Percentiles rank a stretch among this genome's conserved stretches.
Conservation (phyloP, 2,329 filamentous ascomycete species). For the Eutypa lata region DNA sequence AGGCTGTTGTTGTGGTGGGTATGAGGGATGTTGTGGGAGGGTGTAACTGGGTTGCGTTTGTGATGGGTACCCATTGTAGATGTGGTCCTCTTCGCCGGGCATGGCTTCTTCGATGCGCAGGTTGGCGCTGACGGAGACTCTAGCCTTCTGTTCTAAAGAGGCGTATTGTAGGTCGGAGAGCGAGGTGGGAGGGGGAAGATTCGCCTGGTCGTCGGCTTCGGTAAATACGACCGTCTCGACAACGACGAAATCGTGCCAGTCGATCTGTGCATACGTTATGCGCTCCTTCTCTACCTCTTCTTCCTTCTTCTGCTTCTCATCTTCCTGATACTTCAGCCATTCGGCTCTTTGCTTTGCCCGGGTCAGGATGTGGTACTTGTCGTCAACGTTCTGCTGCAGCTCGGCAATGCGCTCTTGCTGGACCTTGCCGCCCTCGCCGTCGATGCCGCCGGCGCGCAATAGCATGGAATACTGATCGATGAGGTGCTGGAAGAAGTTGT, state of each 20-base stretch:
- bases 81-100: slow-evolving; percentile 72
- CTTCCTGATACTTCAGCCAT: slow-evolving; percentile 79
- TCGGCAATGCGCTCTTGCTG: slow-evolving; percentile 71
- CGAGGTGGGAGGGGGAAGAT: slow-evolving; percentile 84
- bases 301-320: slow-evolving; percentile 84
- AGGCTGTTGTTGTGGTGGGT: slow-evolving; percentile 34
- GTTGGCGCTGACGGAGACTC: slow-evolving; percentile 77
- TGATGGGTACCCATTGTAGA: slow-evolving; percentile 46
- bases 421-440: slow-evolving; percentile 63
- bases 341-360: slow-evolving; percentile 83
- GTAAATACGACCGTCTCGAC: slow-evolving; percentile 93
- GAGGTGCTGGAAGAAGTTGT: slow-evolving; percentile 90
- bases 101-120: slow-evolving; percentile 93
- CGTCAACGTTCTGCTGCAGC: slow-evolving; percentile 69
- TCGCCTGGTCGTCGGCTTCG: slow-evolving; percentile 79
- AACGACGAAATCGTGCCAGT: slow-evolving; percentile 97
- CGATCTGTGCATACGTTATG: slow-evolving; percentile 75
- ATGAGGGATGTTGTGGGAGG: slow-evolving; percentile 43
- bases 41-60: slow-evolving; percentile 38
- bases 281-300: slow-evolving; percentile 82
- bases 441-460: slow-evolving; percentile 63
- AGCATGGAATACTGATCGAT: slow-evolving; percentile 91
- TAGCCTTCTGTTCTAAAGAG: slow-evolving; percentile 91
- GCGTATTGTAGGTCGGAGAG: slow-evolving; percentile 90
- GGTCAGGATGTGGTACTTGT: slow-evolving; percentile 77